A percentile compares a stretch with the other conserved stretches of the same genome.
These are phyloP conservation scores for Salix suchowensis DNA, from an alignment of 345 rosid species.

Conservation along the genomic window DNA sequence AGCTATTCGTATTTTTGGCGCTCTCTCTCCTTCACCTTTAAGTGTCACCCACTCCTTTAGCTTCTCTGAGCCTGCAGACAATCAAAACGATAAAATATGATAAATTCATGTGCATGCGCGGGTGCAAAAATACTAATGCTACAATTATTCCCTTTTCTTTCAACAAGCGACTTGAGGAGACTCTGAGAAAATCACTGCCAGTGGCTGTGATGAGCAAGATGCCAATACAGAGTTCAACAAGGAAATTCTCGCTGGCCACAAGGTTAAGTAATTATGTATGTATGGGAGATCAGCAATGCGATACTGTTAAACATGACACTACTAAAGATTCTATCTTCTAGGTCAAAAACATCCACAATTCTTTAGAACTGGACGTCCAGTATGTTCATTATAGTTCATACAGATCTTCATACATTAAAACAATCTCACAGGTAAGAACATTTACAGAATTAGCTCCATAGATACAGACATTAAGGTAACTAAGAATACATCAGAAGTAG, in stretches of 20 bases:
- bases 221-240: not conserved
- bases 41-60: constrained; percentile 87
- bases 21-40: constrained; percentile 46
- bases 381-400: not conserved
- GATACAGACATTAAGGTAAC: not conserved
- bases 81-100: not conserved
- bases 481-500: not conserved
- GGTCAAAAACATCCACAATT: not conserved
- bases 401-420: not conserved
- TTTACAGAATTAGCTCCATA: not conserved
- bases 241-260: not conserved
- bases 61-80: constrained; percentile 54
- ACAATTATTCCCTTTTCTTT: not conserved
- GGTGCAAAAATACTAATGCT: not conserved
- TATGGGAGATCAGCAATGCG: not conserved
- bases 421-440: not conserved
- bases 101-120: not conserved
- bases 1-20: constrained; percentile 72
- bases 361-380: not conserved
- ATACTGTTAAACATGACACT: not conserved
- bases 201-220: not conserved
- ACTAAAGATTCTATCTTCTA: not conserved
- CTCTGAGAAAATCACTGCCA: not conserved
- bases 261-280: not conserved
- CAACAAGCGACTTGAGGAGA: not conserved